Conservation (phyloP, 305 asterid genomes). For the Fraxinus latifolia region DNA sequence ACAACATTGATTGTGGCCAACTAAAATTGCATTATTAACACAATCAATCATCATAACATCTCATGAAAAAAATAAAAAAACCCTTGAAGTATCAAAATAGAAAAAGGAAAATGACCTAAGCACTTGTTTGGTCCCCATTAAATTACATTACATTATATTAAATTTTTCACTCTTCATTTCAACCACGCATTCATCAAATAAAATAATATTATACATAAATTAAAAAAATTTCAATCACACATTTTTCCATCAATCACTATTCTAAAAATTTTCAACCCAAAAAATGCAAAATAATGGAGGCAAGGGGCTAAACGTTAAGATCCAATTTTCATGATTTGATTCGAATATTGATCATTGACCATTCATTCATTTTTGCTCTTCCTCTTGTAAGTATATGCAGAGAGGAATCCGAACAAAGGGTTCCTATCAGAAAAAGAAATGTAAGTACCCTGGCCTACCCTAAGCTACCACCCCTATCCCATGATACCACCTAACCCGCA, state of each 20-base stretch:
- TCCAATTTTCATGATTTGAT: background rate
- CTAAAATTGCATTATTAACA: background rate
- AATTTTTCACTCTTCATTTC: too few species aligned
- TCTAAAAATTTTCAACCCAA: too few species aligned
- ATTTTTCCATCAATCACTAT: too few species aligned
- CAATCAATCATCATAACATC: background rate
- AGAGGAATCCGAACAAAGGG: background rate
- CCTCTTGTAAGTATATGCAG: background rate
- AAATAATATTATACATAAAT: too few species aligned
- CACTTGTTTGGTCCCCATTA: too few species aligned
- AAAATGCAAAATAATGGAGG: too few species aligned
- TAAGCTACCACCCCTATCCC: background rate
- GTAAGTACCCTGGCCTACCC: background rate
- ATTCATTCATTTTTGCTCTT: background rate
- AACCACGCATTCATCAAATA: too few species aligned
- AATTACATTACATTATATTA: too few species aligned
- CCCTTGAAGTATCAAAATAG: background rate
- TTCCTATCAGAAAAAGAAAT: background rate
- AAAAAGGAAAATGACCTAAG: background rate
- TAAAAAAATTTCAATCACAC: too few species aligned
- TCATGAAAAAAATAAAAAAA: background rate
- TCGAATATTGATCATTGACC: conserved; percentile 6
- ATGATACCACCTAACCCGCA: background rate
- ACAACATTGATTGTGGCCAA: background rate
- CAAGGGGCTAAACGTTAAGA: background rate